Evolutionary conservation across 805 yeast genomes (phyloP).

Genomic region (Candida taoyuanica): DNA sequence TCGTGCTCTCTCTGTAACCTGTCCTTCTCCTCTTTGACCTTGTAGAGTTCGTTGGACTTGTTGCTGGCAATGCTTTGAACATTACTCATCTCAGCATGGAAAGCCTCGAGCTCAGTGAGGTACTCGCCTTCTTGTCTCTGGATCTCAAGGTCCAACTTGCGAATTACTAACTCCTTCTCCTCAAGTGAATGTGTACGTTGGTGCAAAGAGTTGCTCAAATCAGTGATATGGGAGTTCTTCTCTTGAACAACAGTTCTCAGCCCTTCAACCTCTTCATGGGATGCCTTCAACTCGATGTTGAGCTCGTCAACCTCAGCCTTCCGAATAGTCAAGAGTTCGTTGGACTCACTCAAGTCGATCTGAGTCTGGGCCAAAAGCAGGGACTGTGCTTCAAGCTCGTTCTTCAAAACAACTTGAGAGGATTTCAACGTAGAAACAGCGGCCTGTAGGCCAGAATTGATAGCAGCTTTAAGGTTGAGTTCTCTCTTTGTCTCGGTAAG

Average conservation of each 20-base stretch:
- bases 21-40: constrained; percentile 27
- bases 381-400: background rate
- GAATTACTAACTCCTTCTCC: constrained; percentile 22
- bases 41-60: constrained; percentile 27
- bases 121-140: constrained; percentile 35
- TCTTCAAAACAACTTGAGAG: background rate
- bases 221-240: constrained; percentile 10
- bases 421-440: constrained; percentile 14
- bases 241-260: constrained; percentile 7
- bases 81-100: constrained; percentile 32
- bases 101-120: constrained; percentile 31
- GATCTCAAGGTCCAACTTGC: constrained; percentile 27
- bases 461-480: constrained; percentile 9
- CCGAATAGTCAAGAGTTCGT: constrained; percentile 22
- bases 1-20: constrained; percentile 21
- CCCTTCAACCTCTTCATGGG: constrained; percentile 2
- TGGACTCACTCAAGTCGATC: constrained; percentile 11
- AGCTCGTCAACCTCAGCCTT: constrained; percentile 28
- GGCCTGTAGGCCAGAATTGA: constrained; percentile 12
- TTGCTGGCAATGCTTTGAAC: constrained; percentile 28
- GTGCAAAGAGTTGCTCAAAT: constrained; percentile 8
- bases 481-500: constrained; percentile 1
- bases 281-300: constrained; percentile 15
- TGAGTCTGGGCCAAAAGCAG: background rate
- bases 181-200: constrained; percentile 14